Evolutionary conservation across 202 grass and related monocot species (phyloP), one percentile per base, ranked within the genome.

Genomic region (Alloteropsis angusta): DNA sequence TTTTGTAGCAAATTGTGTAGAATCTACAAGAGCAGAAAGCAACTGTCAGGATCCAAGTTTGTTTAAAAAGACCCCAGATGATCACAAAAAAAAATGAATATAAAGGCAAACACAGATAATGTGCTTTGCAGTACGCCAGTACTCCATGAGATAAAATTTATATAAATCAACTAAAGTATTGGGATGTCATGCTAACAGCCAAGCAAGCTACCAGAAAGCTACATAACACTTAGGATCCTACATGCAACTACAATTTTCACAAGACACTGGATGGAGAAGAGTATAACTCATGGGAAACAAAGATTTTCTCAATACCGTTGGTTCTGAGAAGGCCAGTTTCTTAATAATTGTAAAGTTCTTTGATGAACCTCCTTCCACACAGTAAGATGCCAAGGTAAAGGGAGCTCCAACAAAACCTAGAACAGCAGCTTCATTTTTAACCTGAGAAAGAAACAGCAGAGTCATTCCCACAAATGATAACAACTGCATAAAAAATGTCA

Each of bases 321-420:
- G 89, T 75, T 98, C 87, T 70, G 92, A 92, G 76, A 98, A 98
- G 77, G 95, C 95, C 81, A 98, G 44, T 81, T 84, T 98, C 75
- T 98, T 98, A 56, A 98, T 98, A 83, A 94, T 89, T 22, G 95
- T 85, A 47, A 95, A 98, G 68, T 98, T 87, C 85, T 98, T 98
- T 35, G 95, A 98, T 79, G 95, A 98, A 90, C 95, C 95, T 72
- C 95, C 95, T 92, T 98, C 95, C 37, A 98, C 89, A 17, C 91
- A 90, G 85, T 98, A 98, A 77, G 95, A 98, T 50, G 95, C 95
- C 66, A 98, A 72, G 21, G 95, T 98, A 81, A 98, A 98, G 39
- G 95, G 95, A 52, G 95, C 95, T 55, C 92, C 95, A 70, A 98
- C 95, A 92, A 98, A 98, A 43, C 95, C 95, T 42, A 98, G 85